Percentiles rank a stretch among this genome's conserved stretches.
phyloP scores from a whole-genome alignment of 331 rosid genomes.

The Pyrus hybrid region DNA sequence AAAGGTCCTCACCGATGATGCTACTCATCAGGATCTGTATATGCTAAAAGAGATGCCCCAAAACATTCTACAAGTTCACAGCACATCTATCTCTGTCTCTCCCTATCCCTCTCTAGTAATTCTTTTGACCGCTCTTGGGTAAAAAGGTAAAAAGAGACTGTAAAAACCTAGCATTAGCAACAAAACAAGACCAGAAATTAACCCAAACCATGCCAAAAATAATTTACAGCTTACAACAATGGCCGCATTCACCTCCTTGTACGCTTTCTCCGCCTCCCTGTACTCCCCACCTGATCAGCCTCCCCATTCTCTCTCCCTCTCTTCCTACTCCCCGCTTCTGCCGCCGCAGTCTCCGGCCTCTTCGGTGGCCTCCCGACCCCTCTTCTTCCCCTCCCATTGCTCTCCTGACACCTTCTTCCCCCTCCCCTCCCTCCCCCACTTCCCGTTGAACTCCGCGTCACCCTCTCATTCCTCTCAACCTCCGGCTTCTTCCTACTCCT shows the following conservation, averaged over 20 bases:
- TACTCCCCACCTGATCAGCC: conserved; percentile 13
- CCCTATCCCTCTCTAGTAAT: not conserved
- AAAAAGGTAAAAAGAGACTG: not conserved
- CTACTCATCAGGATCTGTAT: not conserved
- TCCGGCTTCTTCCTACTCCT: conserved; percentile 1
- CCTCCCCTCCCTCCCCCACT: conserved; percentile 6
- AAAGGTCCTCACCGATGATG: not conserved
- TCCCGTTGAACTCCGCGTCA: conserved; percentile 8
- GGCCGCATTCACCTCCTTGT: conserved; percentile 17
- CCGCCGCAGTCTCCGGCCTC: conserved; percentile 2
- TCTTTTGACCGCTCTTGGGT: conserved; percentile 3
- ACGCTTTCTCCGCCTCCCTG: conserved; percentile 28
- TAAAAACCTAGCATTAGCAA: conserved; percentile 1
- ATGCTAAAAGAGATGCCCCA: not conserved
- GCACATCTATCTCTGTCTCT: not conserved
- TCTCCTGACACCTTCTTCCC: conserved; percentile 1
- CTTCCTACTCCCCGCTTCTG: not conserved
- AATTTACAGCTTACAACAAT: conserved; percentile 27
- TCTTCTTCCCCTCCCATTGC: conserved; percentile 8
- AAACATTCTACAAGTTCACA: not conserved
- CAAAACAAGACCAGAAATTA: not conserved
- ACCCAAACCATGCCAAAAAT: not conserved
- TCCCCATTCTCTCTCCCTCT: conserved; percentile 19
- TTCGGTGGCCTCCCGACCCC: conserved; percentile 23
- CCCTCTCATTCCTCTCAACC: conserved; percentile 16